phyloP scores from a whole-genome alignment of 306 rosid species.

The Cucumis sativus region Cucumber_9930_V3 NC_026658.2:26253001-26253500 shows the following conservation, averaged over 20 bases:
- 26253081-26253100: conserved; percentile 92
- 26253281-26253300: neutral
- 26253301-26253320: conserved; percentile 3
- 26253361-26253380: conserved; percentile 1
- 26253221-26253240: neutral
- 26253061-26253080: conserved; percentile 79
- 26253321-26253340: neutral
- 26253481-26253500: conserved; percentile 62
- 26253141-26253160: conserved; percentile 81
- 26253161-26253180: conserved; percentile 4
- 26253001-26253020: neutral
- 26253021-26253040: neutral
- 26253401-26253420: conserved; percentile 55
- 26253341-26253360: neutral
- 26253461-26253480: conserved; percentile 82
- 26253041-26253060: conserved; percentile 4
- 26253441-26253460: conserved; percentile 93
- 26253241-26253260: neutral
- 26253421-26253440: conserved; percentile 90
- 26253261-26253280: neutral
- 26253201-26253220: neutral
- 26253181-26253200: neutral
- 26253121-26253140: conserved; percentile 85
- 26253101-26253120: conserved; percentile 86
- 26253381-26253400: conserved; percentile 8